Base-by-base conservation (phyloP, 2,329 filamentous ascomycete genomes). In the Penicillium oxalicum region DNA sequence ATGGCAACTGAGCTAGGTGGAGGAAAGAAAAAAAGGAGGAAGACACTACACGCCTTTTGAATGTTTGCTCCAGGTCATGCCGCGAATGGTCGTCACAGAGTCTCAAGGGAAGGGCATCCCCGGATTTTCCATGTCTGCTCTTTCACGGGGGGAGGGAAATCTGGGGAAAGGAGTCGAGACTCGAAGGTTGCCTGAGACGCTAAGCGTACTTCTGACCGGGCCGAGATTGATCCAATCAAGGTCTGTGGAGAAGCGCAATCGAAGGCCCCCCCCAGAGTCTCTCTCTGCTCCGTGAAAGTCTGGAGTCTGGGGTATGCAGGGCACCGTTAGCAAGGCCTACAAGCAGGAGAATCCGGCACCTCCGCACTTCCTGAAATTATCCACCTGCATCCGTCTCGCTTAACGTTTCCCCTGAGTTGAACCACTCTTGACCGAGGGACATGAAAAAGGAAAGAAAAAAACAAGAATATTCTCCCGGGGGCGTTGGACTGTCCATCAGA, bases 221-320 rank as follows among this genome's bases (percentile, higher is more conserved):
- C 55, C 52, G 57, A 57, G 40, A 54, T 54, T 45, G 35, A 12
- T 13, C 48, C 50, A 59, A 58, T 59, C 41, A 51, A 18, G 32
- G 32, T 18, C 4, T 27, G 12, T 13, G 42, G 25, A n/a, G 32
- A 36, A 44, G 4, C 5, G 25, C 9, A 9, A 12, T 11, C 9
- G 24, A 32, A 24, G 27, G 33, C 18, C 24, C 32, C 4, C 26
- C 28, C 25, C 18, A 36, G 28, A 11, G n/a, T 29, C 35, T 24
- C 34, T 26, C 40, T 4, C 8, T 25, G 12, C 18, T 18, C 2
- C 2, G 18, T 7, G 18, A 13, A 13, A 37, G 29, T 32, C 29
- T 32, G 29, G 29, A 11, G 29, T 32, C 11, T 7, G 29, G 29
- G 29, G 29, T 32, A 7, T 32, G 29, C 29, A 32, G 29, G 29